Evolutionary conservation across 495 filamentous ascomycete genomes (phyloP).

Genomic region (Penicillium diatomitis): DNA sequence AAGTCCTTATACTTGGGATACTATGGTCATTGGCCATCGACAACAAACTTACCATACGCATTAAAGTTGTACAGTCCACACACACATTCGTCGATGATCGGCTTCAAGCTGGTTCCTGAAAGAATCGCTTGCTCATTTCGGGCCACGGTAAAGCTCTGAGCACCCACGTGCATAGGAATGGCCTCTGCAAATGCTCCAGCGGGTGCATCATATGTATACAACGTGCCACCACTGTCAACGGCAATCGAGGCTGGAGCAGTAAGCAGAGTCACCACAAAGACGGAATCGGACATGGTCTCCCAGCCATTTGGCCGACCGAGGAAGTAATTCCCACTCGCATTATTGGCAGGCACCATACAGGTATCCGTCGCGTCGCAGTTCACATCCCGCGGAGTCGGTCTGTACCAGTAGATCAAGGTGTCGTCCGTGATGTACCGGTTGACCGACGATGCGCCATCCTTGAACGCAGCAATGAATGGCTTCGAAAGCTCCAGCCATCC

Average conservation of each 20-base stretch:
- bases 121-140: slow-evolving; percentile 36
- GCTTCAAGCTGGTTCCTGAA: slow-evolving; percentile 38
- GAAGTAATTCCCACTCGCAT: slow-evolving; percentile 36
- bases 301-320: slow-evolving; percentile 41
- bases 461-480: slow-evolving; percentile 49
- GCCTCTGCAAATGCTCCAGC: slow-evolving; percentile 40
- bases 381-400: slow-evolving; percentile 30
- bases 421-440: slow-evolving; percentile 27
- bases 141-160: slow-evolving; percentile 40
- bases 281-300: slow-evolving; percentile 37
- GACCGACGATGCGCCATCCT: slow-evolving; percentile 36
- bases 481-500: slow-evolving; percentile 33
- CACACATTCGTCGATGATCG: slow-evolving; percentile 38
- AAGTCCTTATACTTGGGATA: neutral
- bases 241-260: slow-evolving; percentile 33
- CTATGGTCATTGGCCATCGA: no score
- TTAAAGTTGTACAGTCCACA: slow-evolving; percentile 48
- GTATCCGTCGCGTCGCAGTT: slow-evolving; percentile 25
- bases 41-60: slow-evolving; percentile 32
- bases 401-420: slow-evolving; percentile 36
- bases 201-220: slow-evolving; percentile 24
- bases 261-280: slow-evolving; percentile 48
- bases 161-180: slow-evolving; percentile 42
- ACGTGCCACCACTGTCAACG: slow-evolving; percentile 37
- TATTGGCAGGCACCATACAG: slow-evolving; percentile 27